Evolutionary conservation across 768 basidiomycete genomes (phyloP).

Genomic region (Tricholoma sp.): DNA sequence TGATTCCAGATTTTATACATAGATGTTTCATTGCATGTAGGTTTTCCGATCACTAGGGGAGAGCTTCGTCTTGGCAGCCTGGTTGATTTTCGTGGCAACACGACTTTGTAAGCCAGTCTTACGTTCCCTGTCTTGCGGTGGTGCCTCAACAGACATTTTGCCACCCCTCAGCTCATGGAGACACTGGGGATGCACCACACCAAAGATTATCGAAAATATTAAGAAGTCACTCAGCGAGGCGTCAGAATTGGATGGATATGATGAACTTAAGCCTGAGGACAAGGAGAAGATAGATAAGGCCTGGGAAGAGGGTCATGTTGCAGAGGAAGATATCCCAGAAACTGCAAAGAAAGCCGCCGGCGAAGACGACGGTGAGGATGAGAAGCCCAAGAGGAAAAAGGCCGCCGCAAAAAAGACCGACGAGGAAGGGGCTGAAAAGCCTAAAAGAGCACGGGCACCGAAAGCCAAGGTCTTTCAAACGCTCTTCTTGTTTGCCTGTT

Average conservation of each 20-base stretch:
- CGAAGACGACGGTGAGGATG: conserved; percentile 16
- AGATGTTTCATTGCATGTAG: conserved; percentile 27
- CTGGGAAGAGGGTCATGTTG: conserved; percentile 74
- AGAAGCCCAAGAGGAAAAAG: conserved; percentile 31
- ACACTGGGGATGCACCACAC: conserved; percentile 86
- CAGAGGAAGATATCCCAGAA: conserved; percentile 78
- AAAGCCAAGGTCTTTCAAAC: conserved; percentile 9
- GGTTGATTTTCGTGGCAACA: conserved; percentile 69
- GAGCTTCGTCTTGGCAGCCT: conserved; percentile 67
- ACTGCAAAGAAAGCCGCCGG: conserved; percentile 52
- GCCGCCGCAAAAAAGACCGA: conserved; percentile 20
- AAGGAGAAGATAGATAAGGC: conserved; percentile 68
- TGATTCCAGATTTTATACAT: conserved; percentile 12
- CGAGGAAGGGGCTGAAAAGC: conserved; percentile 14
- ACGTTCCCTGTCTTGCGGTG: neutral
- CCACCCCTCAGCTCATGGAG: conserved; percentile 59
- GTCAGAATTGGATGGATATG: conserved; percentile 81
- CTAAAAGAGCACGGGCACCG: conserved; percentile 15
- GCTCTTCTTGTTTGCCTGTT: neutral
- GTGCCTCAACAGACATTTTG: conserved; percentile 2
- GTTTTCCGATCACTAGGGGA: conserved; percentile 70
- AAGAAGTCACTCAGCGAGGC: conserved; percentile 54
- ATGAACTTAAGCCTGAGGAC: conserved; percentile 65
- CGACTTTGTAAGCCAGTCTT: conserved; percentile 50
- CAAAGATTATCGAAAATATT: conserved; percentile 64